Evolutionary conservation across 345 rosid species (phyloP), one percentile per base, ranked within the genome.

Genomic region (Dovyalis caffra): DNA sequence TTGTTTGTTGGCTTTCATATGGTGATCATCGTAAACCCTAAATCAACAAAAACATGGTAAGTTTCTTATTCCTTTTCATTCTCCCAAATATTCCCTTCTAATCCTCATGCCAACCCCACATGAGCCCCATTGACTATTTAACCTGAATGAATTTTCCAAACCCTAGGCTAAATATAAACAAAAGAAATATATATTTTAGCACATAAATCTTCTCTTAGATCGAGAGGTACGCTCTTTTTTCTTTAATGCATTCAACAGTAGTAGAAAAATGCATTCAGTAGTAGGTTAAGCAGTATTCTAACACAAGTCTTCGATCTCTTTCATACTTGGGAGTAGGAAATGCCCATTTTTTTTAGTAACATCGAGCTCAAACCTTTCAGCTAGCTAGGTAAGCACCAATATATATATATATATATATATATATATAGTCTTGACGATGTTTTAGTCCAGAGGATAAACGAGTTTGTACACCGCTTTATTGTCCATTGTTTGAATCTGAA

Each of bases 41-140:
- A 26, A 25, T 34, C 53, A 29, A 23, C n/a, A 40, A 40, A 26
- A n/a, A 23, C 23, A 23, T 67, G 57, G 40, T 11, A 67, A 40
- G 34, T 28, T 38, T 43, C 56, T 67, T 40, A 40, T 67, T 67
- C 70, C 33, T 25, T 38, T 67, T 67, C 32, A 64, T 64, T 64
- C 67, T 20, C 37, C 53, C 31, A 67, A 67, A 67, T 67, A 40
- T 67, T 67, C 70, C 70, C 47, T 67, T 67, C 33, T 25, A 40
- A 67, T 40, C 70, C 32, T 15, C 32, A 25, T 40, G n/a, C 6
- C n/a, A 66, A 11, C n/a, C 70, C 53, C 53, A 23, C 49, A 37
- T 10, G 18, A 35, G 16, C 28, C 11, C 49, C 6, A 25, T 66
- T n/a, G 45, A 51, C 57, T 51, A 21, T 51, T 20, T 8, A 18